phyloP scores from a whole-genome alignment of 768 basidiomycete genomes.

The Pleurotus tuoliensis region DNA sequence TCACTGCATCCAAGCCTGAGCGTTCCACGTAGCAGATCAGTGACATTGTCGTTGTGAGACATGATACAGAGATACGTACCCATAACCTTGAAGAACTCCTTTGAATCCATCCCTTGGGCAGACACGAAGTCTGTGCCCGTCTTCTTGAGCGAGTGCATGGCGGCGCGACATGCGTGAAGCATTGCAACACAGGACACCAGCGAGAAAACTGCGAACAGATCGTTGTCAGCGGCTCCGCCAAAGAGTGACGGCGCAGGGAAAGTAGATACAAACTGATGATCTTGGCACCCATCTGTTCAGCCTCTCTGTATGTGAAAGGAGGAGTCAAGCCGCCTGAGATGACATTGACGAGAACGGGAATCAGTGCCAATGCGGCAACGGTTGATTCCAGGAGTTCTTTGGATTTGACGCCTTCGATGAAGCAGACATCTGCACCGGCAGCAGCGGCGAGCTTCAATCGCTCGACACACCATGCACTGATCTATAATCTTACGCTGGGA shows the following conservation, averaged over 20 bases:
- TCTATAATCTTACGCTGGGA: too few species aligned
- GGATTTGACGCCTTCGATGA: constrained; percentile 75
- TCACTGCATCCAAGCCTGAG: constrained; percentile 48
- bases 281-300: constrained; percentile 69
- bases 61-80: constrained; percentile 34
- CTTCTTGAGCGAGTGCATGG: constrained; percentile 71
- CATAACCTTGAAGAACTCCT: constrained; percentile 75
- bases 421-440: constrained; percentile 75
- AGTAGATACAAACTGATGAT: constrained; percentile 57
- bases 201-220: constrained; percentile 53
- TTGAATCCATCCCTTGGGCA: constrained; percentile 68
- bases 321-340: constrained; percentile 77
- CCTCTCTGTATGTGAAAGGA: constrained; percentile 65
- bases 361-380: constrained; percentile 64
- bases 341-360: constrained; percentile 76
- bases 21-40: background rate
- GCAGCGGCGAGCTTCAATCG: constrained; percentile 68
- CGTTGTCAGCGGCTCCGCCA: background rate
- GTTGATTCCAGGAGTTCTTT: constrained; percentile 60
- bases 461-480: too few species aligned
- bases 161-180: constrained; percentile 68
- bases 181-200: constrained; percentile 74
- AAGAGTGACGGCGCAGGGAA: background rate
- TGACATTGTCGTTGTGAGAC: background rate
- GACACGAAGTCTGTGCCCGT: constrained; percentile 68